Conservation (phyloP, 805 yeast genomes). For the Saturnispora sekii region DNA sequence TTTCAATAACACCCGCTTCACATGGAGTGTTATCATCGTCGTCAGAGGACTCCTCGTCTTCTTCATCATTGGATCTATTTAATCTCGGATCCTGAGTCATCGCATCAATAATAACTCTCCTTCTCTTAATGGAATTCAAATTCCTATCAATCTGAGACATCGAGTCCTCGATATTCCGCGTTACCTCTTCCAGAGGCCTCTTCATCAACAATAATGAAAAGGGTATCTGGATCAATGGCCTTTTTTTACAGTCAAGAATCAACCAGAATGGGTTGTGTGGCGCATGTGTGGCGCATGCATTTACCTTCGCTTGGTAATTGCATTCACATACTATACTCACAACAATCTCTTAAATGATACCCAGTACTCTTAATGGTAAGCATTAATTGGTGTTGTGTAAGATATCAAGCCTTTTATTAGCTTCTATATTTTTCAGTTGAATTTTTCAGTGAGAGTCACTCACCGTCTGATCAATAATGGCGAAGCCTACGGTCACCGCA, state of each 20-base stretch:
- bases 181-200: not conserved
- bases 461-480: not conserved
- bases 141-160: conserved; percentile 23
- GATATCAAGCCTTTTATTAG: not conserved
- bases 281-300: conserved; percentile 2
- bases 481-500: conserved; percentile 6
- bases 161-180: conserved; percentile 5
- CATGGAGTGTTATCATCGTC: conserved; percentile 26
- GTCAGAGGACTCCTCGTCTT: not conserved
- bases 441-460: not conserved
- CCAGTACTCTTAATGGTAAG: not conserved
- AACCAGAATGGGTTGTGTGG: not conserved
- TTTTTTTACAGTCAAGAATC: not conserved
- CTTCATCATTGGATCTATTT: not conserved
- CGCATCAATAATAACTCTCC: conserved; percentile 8
- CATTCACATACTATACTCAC: not conserved
- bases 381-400: not conserved
- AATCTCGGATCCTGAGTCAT: conserved; percentile 19
- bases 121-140: conserved; percentile 9
- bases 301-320: too few relatives aligned
- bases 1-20: conserved; percentile 59
- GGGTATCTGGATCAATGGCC: too few relatives aligned
- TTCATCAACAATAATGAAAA: not conserved
- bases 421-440: not conserved
- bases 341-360: not conserved